Base-by-base conservation (phyloP, 1,139 yeast species). In the Scheffersomyces segobiensis region DNA sequence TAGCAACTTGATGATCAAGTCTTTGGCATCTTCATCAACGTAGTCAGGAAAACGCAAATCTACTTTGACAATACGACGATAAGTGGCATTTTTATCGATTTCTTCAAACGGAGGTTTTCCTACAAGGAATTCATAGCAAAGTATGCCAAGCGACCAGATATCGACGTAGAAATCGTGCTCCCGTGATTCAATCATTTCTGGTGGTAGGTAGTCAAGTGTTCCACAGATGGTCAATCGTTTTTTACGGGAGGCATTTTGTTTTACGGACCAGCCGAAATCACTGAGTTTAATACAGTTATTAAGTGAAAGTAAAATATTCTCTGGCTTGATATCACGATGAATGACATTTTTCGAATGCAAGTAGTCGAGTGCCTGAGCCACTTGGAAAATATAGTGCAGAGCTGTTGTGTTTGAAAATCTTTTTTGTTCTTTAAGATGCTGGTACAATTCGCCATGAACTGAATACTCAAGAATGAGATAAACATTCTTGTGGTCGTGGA, bases 211-310 rank as follows among this genome's bases (percentile, higher is more conserved):
- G 72, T 95, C 99, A 50, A 95, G 79, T 0, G 99, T 95, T 0
- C 99, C 99, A 73, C 99, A 95, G 76, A 95, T 85, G 0, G 99
- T 95, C 20, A 87, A 81, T 65, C 98, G 77, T 62, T 87, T 72
- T 51, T 47, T 57, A 26, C 52, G 39, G 5, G 52, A 42, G n/a
- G 67, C 63, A 39, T 61, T 62, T n/a, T 63, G 60, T 46, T 70
- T 70, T 0, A 93, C 96, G 59, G 97, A 90, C 98, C 98, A 95
- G 14, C 99, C 99, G 73, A 95, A 95, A 73, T 95, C 99, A 52
- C 97, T 89, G 52, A 95, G 81, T 69, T 92, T 93, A 55, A 93
- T 80, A 48, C 82, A 80, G 64, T 92, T 90, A 68, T 91, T 85
- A 57, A 87, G 82, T 6, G 92, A 91, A 10, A 93, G 76, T 55